A percentile compares a stretch with the other conserved stretches of the same genome.
These are phyloP conservation scores for Posidonia australis DNA, from an alignment of 106 monocot species.

Conservation along the genomic window DNA sequence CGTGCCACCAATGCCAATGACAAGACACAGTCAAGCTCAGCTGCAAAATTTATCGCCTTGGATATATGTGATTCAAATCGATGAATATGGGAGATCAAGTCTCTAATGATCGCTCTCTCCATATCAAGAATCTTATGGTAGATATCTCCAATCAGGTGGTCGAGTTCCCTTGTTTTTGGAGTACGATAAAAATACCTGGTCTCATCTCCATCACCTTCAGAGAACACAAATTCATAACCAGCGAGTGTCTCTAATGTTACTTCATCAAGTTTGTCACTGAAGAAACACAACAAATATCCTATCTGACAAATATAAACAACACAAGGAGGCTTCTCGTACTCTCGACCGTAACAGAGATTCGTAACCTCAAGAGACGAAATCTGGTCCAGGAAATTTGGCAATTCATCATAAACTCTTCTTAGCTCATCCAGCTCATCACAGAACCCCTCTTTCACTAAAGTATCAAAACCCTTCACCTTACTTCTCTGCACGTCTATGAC, in stretches of 20 bases:
- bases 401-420: constrained; percentile 72
- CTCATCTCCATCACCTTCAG: constrained; percentile 71
- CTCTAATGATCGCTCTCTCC: constrained; percentile 94
- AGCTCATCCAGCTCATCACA: constrained; percentile 99
- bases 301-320: constrained; percentile 94
- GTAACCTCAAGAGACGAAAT: constrained; percentile 63
- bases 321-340: constrained; percentile 41
- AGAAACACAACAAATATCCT: constrained; percentile 88
- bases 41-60: constrained; percentile 78
- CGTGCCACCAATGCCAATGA: constrained; percentile 54
- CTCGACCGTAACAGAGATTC: constrained; percentile 33
- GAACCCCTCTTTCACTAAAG: constrained; percentile 84
- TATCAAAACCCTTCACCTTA: constrained; percentile 87
- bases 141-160: constrained; percentile 90
- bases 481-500: constrained; percentile 68
- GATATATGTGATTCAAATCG: constrained; percentile 56
- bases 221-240: constrained; percentile 93
- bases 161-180: constrained; percentile 81
- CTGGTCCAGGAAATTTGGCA: constrained; percentile 83
- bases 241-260: constrained; percentile 40
- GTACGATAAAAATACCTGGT: constrained; percentile 86
- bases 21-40: constrained; percentile 76
- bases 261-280: constrained; percentile 60
- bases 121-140: constrained; percentile 99
- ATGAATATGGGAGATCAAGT: constrained; percentile 69